A percentile compares a stretch with the other conserved stretches of the same genome.
Evolutionary conservation across 1,139 yeast genomes (phyloP).

Genomic region (Yamadazyma buinensis): DNA sequence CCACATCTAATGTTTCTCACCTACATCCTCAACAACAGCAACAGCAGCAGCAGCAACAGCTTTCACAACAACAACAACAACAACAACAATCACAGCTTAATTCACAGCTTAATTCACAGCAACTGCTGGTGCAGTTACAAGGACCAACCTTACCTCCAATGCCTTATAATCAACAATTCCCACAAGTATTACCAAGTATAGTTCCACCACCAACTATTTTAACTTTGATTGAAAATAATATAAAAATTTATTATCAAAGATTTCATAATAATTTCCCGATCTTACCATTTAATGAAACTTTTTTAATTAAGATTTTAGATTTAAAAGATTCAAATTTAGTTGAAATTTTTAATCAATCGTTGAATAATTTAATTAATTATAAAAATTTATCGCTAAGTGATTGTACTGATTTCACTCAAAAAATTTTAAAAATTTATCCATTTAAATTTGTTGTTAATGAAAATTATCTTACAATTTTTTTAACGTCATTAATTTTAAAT

Average conservation of each 20-base stretch:
- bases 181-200: no score
- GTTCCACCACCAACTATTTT: no score
- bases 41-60: background rate
- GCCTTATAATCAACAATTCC: background rate
- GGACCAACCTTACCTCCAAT: background rate
- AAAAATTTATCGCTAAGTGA: slow-evolving; percentile 27
- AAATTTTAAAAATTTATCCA: slow-evolving; percentile 44
- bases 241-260: slow-evolving; percentile 44
- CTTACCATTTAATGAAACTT: slow-evolving; percentile 46
- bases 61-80: background rate
- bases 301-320: slow-evolving; percentile 18
- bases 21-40: background rate
- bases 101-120: background rate
- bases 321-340: slow-evolving; percentile 28
- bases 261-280: slow-evolving; percentile 58
- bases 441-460: slow-evolving; percentile 26
- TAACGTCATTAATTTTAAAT: slow-evolving; percentile 46
- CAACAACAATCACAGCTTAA: no score
- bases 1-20: background rate
- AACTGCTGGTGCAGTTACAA: background rate
- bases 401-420: slow-evolving; percentile 35
- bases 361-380: slow-evolving; percentile 44
- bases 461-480: slow-evolving; percentile 32
- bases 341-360: slow-evolving; percentile 48
- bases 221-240: slow-evolving; percentile 5